Evolutionary conservation across 2,329 filamentous ascomycete genomes (phyloP), one percentile per base, ranked within the genome.

Genomic region (Didymellaceae sp.): DNA sequence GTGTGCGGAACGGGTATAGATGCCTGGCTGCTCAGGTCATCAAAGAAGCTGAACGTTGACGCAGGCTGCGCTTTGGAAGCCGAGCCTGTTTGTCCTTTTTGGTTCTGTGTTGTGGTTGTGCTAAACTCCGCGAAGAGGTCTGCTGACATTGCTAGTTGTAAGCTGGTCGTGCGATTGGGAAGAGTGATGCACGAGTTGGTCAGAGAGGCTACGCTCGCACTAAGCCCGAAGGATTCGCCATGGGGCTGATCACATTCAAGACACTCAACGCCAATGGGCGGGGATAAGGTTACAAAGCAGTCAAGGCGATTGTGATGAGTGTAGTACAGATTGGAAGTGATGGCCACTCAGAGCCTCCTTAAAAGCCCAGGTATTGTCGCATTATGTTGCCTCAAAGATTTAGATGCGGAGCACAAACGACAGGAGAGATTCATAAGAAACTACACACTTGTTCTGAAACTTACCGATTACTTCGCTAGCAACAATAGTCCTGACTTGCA

Each of bases 71-170:
- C 52, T 4, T 34, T 37, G n/a, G 16, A 10, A 30, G 20, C 11
- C 21, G 10, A 7, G 25, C 9, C 46, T n/a, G 37, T 20, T 21
- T 61, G 51, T 20, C 57, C 54, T 37, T 54, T 49, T 45, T 60
- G 61, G 13, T 43, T 50, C n/a, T 5, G 54, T 37, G 25, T 26
- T 54, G n/a, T 64, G 31, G 6, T 61, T 35, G 62, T 38, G 28
- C 60, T 64, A 22, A 72, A 72, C 35, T 70, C 69, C 39, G 67
- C 69, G 30, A 72, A 72, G 11, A 72, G 61, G 38, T 72, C 69
- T 17, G 69, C 69, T 24, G 69, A 72, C 69, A 72, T 72, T 45
- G 51, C 28, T 48, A 32, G 40, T 37, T 25, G 32, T 34, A 21
- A 24, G 16, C 30, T 31, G 39, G 24, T 24, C 13, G 34, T 58